phyloP scores from a whole-genome alignment of 2,329 filamentous ascomycete species.

The Fusarium compactum region DNA sequence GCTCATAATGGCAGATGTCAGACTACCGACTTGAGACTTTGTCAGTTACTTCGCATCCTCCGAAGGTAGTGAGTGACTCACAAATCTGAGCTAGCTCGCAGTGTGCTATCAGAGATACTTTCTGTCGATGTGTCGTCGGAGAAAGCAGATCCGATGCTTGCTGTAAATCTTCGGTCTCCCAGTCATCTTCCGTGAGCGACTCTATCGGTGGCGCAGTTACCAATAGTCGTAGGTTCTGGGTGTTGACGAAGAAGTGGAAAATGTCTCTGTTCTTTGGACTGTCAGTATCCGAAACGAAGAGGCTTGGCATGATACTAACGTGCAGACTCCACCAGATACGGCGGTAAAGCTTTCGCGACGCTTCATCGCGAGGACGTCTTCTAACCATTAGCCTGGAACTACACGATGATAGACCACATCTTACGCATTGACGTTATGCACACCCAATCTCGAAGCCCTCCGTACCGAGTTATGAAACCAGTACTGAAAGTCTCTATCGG shows the following conservation, averaged over 20 bases:
- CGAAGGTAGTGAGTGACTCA: background rate
- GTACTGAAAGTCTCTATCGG: constrained; percentile 33
- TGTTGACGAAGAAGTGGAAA: constrained; percentile 29
- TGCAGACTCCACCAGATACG: constrained; percentile 39
- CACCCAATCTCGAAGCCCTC: constrained; percentile 10
- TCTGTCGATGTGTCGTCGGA: background rate
- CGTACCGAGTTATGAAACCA: constrained; percentile 39
- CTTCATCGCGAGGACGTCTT: constrained; percentile 10
- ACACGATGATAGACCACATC: background rate
- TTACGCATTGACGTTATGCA: constrained; percentile 13
- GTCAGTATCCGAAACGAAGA: fast-evolving
- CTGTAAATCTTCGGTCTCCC: constrained; percentile 19
- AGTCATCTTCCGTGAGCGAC: constrained; percentile 14
- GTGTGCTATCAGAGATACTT: constrained; percentile 9
- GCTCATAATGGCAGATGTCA: background rate
- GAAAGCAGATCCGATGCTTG: background rate
- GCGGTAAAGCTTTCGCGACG: constrained; percentile 2
- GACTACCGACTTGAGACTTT: background rate
- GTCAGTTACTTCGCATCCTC: background rate
- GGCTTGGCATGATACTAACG: background rate
- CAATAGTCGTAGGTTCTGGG: background rate
- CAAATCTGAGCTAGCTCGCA: constrained; percentile 26
- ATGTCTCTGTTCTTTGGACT: background rate
- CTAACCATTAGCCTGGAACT: fast-evolving
- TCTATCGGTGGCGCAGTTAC: background rate